Evolutionary conservation across 192 early-diverging fungal species (phyloP).

Genomic region (Rhizophagus sp.): DNA sequence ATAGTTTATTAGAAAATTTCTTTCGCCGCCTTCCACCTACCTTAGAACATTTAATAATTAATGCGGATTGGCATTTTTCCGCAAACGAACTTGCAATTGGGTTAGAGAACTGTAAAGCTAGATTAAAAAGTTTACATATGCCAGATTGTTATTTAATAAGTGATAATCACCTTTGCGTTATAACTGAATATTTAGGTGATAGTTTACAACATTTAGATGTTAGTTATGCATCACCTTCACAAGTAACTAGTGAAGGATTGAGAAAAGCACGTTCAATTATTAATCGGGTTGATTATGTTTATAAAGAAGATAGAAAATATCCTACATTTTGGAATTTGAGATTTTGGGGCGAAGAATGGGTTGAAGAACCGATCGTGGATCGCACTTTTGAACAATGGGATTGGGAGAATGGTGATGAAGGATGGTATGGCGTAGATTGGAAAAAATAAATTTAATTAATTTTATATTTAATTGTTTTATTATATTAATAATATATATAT

Average conservation of each 20-base stretch:
- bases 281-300: background rate
- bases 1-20: background rate
- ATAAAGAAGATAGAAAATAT: slow-evolving; percentile 5
- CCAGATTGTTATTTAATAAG: background rate
- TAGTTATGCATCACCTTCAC: slow-evolving; percentile 2
- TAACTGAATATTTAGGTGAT: background rate
- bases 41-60: slow-evolving; percentile 12
- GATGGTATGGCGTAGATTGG: background rate
- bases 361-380: background rate
- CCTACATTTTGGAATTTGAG: slow-evolving; percentile 3
- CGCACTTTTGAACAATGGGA: background rate
- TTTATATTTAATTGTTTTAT: background rate
- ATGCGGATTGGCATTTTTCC: background rate
- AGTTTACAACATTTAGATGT: background rate
- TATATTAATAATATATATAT: background rate
- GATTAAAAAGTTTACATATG: background rate
- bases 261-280: background rate
- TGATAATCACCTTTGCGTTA: background rate
- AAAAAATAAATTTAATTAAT: background rate
- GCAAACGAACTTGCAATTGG: background rate
- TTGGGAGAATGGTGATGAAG: background rate
- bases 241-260: background rate
- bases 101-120: background rate
- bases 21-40: background rate
- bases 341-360: slow-evolving; percentile 9